Evolutionary conservation across 2,329 filamentous ascomycete genomes (phyloP).

Genomic region (Chrysosporium keratinophilum): DNA sequence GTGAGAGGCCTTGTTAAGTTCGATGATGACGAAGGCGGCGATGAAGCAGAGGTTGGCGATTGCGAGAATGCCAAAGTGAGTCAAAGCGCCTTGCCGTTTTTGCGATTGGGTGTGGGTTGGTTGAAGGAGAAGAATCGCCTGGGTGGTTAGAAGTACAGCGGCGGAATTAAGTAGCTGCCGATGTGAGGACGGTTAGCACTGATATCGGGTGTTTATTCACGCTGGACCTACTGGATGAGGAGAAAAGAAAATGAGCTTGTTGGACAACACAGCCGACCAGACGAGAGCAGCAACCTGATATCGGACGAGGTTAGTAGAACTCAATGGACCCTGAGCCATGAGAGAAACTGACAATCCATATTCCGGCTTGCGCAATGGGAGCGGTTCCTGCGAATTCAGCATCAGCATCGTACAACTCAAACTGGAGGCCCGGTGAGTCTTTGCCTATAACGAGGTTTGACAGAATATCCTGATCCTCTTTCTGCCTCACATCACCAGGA

Average conservation of each 20-base stretch:
- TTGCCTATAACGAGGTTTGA: conserved; percentile 67
- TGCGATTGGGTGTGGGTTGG: conserved; percentile 69
- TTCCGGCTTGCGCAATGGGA: conserved; percentile 66
- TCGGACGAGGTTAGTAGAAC: neutral
- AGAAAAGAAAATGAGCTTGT: conserved; percentile 69
- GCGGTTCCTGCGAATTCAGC: conserved; percentile 57
- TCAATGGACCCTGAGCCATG: no score
- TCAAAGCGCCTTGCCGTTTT: conserved; percentile 53
- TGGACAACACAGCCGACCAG: conserved; percentile 65
- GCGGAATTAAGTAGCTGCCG: conserved; percentile 46
- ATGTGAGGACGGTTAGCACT: neutral
- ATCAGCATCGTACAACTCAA: neutral
- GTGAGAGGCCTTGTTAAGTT: conserved; percentile 67
- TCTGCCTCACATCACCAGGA: conserved; percentile 63
- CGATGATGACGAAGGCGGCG: conserved; percentile 36
- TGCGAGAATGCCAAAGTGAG: conserved; percentile 59
- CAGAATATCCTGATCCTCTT: conserved; percentile 51
- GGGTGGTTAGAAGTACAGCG: conserved; percentile 62
- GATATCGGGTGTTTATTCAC: neutral
- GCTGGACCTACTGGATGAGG: conserved; percentile 61
- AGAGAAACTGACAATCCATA: conserved; percentile 49
- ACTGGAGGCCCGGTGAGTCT: conserved; percentile 17
- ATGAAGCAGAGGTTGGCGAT: conserved; percentile 40
- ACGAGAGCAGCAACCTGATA: conserved; percentile 57
- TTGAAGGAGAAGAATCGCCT: conserved; percentile 76